Percentiles rank a stretch among this genome's conserved stretches.
Evolutionary conservation across 202 grass and related monocot genomes (phyloP).

Genomic region (Dendrocalamus latiflorus): DNA sequence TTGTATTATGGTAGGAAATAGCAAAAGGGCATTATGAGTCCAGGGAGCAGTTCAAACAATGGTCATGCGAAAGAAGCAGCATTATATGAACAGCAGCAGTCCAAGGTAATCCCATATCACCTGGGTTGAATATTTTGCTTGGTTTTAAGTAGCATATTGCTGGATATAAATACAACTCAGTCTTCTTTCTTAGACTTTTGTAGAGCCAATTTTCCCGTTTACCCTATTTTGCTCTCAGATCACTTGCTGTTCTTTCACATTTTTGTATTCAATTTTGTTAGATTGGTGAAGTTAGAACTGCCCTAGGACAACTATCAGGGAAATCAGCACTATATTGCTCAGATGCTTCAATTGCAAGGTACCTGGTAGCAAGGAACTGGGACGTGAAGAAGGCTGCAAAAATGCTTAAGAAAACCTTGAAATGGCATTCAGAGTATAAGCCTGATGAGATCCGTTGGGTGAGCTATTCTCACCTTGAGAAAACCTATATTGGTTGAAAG

Average conservation of each 20-base stretch:
- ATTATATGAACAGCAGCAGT: conserved; percentile 50
- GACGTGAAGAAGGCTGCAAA: conserved; percentile 82
- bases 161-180: too few relatives aligned
- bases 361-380: conserved; percentile 95
- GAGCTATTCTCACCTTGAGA: conserved; percentile 22
- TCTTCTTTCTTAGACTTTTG: too few relatives aligned
- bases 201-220: too few relatives aligned
- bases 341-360: conserved; percentile 82
- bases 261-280: conserved; percentile 23
- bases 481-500: neutral
- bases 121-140: neutral
- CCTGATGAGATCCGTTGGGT: conserved; percentile 95
- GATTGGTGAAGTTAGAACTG: conserved; percentile 80
- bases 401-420: conserved; percentile 92
- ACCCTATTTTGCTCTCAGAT: too few relatives aligned
- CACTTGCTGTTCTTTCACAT: neutral
- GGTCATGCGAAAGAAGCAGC: conserved; percentile 42
- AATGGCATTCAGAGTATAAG: conserved; percentile 86
- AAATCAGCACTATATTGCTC: conserved; percentile 62
- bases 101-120: conserved; percentile 51
- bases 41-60: conserved; percentile 15
- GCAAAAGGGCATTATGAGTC: conserved; percentile 43
- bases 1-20: conserved; percentile 39
- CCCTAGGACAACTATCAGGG: conserved; percentile 56
- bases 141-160: too few relatives aligned